Evolutionary conservation across 176 grass and related monocot species (phyloP), one percentile per base, ranked within the genome.

Genomic region (Guadua angustifolia): DNA sequence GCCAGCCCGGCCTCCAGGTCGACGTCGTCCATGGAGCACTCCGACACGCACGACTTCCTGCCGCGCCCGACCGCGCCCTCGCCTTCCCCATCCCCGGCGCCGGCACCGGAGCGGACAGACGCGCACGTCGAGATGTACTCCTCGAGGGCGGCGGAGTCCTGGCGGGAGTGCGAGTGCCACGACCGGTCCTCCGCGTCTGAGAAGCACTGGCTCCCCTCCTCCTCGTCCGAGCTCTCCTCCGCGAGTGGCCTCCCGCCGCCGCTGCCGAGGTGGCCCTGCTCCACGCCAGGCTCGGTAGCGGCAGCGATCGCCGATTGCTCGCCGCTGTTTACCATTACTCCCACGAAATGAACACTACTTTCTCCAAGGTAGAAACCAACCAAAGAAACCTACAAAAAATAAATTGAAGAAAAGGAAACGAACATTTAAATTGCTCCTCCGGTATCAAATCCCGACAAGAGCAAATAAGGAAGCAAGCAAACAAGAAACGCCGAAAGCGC

Each of bases 41-140:
- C 91, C 6, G 93, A 96, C 40, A 89, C 89, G 75, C 89, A 90
- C 24, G 93, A 95, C 81, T 92, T 99, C 79, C 91, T 61, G 53
- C 45, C 74, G 19, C 39, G 51, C 52, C 47, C 92, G 35, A 36
- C 65, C 44, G 52, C 52, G 19, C 71, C 87, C 49, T 81, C 50
- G n/a, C 66, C 44, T 19, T 86, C 67, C 56, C 22, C 63, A 52
- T 16, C 79, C 63, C 7, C 63, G 19, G 66, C 61, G 64, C 53
- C 74, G 51, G 64, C 75, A 75, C 71, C 67, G 73, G 72, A 47
- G 72, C 88, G 78, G 43, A 52, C 56, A n/a, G 81, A 43, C 69
- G 45, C 82, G 42, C 59, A 53, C 26, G 75, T 78, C 60, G 94
- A 93, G 75, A 84, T 85, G 72, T 66, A 71, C 29, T 65, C 82